phyloP scores from a whole-genome alignment of 352 stramenopile genomes.

The Globisporangium lucens region DNA sequence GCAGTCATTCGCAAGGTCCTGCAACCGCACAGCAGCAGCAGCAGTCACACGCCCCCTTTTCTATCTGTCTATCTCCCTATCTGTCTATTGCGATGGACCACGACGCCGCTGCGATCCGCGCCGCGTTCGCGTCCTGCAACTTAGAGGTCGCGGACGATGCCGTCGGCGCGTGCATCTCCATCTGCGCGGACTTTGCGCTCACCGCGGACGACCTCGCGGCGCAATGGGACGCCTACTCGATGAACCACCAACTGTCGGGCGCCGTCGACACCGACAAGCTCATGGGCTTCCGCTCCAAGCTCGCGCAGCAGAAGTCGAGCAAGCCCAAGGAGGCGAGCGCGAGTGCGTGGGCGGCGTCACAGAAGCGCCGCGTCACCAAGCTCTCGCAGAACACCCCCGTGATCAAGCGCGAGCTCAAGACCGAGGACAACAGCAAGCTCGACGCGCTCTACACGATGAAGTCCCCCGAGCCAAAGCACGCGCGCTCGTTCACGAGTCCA shows the following conservation, averaged over 20 bases:
- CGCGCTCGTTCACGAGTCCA: conserved; percentile 60
- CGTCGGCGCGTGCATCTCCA: conserved; percentile 55
- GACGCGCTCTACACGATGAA: conserved; percentile 69
- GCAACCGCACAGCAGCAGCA: neutral
- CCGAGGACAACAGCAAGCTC: conserved; percentile 42
- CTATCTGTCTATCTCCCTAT: neutral
- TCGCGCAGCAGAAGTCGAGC: conserved; percentile 48
- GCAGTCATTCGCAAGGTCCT: neutral
- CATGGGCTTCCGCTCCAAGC: conserved; percentile 63
- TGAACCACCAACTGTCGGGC: conserved; percentile 76
- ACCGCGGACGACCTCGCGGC: conserved; percentile 73
- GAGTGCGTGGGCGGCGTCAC: conserved; percentile 23
- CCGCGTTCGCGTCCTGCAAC: conserved; percentile 71
- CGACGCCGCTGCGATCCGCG: conserved; percentile 56
- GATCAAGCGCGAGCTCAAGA: conserved; percentile 66
- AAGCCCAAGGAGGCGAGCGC: conserved; percentile 37
- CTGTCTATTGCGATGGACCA: conserved; percentile 33
- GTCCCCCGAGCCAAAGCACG: conserved; percentile 66
- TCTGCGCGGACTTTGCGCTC: conserved; percentile 77
- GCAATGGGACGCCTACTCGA: conserved; percentile 84
- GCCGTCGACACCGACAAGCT: conserved; percentile 56
- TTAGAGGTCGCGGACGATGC: conserved; percentile 72
- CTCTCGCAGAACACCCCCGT: conserved; percentile 41
- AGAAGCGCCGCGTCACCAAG: conserved; percentile 47
- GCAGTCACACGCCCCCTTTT: neutral